Conservation (phyloP, 116 monocot species). For the Posidonia oceanica region DNA sequence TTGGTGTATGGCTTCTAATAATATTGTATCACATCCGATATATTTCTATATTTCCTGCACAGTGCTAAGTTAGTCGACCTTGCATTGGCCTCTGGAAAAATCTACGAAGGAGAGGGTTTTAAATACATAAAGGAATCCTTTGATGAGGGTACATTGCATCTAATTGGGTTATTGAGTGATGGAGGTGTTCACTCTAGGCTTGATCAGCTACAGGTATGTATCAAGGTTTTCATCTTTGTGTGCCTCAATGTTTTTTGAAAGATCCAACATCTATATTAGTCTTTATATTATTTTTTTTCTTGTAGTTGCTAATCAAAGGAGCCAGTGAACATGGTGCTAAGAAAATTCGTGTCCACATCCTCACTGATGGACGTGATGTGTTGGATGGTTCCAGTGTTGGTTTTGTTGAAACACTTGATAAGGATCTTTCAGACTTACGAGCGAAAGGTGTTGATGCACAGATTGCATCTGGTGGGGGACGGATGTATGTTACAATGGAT, state of each 20-base stretch:
- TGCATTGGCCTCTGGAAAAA: slow-evolving; percentile 94
- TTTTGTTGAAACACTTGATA: slow-evolving; percentile 91
- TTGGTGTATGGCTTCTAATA: too few relatives aligned
- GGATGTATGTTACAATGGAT: slow-evolving; percentile 99
- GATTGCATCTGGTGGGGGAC: slow-evolving; percentile 98
- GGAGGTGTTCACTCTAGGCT: slow-evolving; percentile 97
- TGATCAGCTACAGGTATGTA: slow-evolving; percentile 79
- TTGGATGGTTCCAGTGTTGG: slow-evolving; percentile 87
- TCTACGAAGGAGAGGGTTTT: slow-evolving; percentile 88
- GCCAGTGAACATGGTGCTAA: slow-evolving; percentile 83
- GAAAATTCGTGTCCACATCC: slow-evolving; percentile 86
- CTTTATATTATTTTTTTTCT: slow-evolving; percentile 9
- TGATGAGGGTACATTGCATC: slow-evolving; percentile 69
- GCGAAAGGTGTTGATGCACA: slow-evolving; percentile 83
- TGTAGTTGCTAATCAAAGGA: slow-evolving; percentile 80
- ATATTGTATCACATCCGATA: background rate
- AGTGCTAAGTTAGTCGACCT: slow-evolving; percentile 89
- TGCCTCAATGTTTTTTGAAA: background rate
- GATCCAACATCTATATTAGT: background rate
- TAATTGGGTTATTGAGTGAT: slow-evolving; percentile 93
- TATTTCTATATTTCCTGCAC: background rate
- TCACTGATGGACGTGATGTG: slow-evolving; percentile 99
- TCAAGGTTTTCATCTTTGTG: background rate
- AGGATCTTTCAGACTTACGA: slow-evolving; percentile 57
- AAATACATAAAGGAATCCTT: slow-evolving; percentile 81